Percentiles rank a stretch among this genome's conserved stretches.
phyloP scores from a whole-genome alignment of 2,329 filamentous ascomycete species.

The Beauveria sp. region DNA sequence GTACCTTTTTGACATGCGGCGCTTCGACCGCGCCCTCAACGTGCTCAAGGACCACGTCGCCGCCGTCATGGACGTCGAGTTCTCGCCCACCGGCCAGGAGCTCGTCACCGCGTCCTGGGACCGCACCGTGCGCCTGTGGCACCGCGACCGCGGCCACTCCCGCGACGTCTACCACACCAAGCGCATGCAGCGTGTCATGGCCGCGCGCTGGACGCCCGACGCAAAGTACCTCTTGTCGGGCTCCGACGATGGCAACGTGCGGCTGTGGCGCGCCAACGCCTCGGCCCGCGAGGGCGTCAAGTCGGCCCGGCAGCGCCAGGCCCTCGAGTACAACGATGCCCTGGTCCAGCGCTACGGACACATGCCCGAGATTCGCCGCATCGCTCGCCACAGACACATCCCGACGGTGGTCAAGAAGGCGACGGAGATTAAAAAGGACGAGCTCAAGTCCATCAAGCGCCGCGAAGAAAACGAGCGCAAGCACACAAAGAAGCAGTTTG shows the following conservation, averaged over 20 bases:
- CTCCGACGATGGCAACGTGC: constrained; percentile 82
- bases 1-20: constrained; percentile 85
- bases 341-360: constrained; percentile 79
- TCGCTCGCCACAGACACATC: constrained; percentile 83
- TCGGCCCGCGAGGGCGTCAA: constrained; percentile 79
- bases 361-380: constrained; percentile 92
- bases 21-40: constrained; percentile 79
- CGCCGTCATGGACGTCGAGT: constrained; percentile 95
- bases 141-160: constrained; percentile 70
- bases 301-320: constrained; percentile 73
- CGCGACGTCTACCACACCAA: constrained; percentile 96
- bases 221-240: constrained; percentile 84
- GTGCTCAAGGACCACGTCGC: constrained; percentile 82
- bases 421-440: constrained; percentile 85
- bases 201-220: constrained; percentile 78
- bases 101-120: constrained; percentile 82
- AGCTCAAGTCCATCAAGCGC: constrained; percentile 79
- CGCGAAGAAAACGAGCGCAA: constrained; percentile 90
- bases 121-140: constrained; percentile 82
- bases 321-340: constrained; percentile 85
- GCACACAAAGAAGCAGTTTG: constrained; percentile 77
- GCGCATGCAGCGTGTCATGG: constrained; percentile 92
- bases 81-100: constrained; percentile 88
- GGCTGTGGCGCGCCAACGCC: constrained; percentile 84
- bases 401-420: constrained; percentile 95